Percentiles rank a stretch among this genome's conserved stretches.
Evolutionary conservation across 495 filamentous ascomycete species (phyloP).

Genomic region (Talaromyces ruber): DNA sequence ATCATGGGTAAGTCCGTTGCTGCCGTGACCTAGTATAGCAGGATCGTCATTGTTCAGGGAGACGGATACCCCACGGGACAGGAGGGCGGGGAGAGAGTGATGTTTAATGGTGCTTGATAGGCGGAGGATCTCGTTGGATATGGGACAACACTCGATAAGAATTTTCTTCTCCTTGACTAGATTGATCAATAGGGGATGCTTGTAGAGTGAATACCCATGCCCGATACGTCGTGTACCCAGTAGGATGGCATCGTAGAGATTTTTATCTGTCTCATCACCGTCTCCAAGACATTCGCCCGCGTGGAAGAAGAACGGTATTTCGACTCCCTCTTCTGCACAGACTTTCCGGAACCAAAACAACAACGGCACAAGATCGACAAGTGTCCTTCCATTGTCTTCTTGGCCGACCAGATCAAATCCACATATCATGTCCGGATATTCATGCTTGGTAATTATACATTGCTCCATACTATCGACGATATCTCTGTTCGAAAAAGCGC

Average conservation of each 20-base stretch:
- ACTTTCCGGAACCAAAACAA: conserved; percentile 88
- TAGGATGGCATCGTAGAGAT: conserved; percentile 84
- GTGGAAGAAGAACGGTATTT: conserved; percentile 95
- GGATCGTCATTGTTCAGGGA: conserved; percentile 82
- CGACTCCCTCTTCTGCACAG: conserved; percentile 66
- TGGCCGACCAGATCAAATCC: conserved; percentile 87
- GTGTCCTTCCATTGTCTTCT: conserved; percentile 68
- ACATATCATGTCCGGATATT: conserved; percentile 70
- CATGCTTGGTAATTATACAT: conserved; percentile 70
- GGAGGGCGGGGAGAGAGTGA: conserved; percentile 74
- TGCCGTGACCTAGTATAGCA: conserved; percentile 68
- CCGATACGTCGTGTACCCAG: conserved; percentile 84
- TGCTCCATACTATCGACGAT: conserved; percentile 75
- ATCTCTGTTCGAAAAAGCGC: conserved; percentile 48
- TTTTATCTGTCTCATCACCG: conserved; percentile 66
- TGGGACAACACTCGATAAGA: conserved; percentile 77
- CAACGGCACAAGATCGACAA: conserved; percentile 69
- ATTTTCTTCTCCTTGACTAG: conserved; percentile 83
- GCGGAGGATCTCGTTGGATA: conserved; percentile 76
- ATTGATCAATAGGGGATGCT: conserved; percentile 82
- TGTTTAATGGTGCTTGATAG: conserved; percentile 66
- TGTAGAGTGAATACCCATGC: conserved; percentile 79
- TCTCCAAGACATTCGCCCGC: conserved; percentile 80
- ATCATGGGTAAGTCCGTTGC: conserved; percentile 72
- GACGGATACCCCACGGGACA: conserved; percentile 69